Evolutionary conservation across 108 stramenopile genomes (phyloP).

Genomic region (Cyclotella kingstonii): DNA sequence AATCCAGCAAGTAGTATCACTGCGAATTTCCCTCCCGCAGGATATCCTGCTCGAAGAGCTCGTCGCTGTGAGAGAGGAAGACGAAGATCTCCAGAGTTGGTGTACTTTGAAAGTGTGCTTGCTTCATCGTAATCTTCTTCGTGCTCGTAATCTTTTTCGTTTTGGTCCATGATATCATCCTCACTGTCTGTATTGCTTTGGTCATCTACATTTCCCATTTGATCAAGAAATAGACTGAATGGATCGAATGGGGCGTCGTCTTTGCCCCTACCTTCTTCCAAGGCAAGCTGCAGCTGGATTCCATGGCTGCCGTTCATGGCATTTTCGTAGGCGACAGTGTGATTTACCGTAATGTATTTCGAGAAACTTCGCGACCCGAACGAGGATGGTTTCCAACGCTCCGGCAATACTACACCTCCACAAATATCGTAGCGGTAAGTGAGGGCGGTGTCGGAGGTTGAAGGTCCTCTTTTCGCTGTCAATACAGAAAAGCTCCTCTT

Average conservation of each 20-base stretch:
- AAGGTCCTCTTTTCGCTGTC: background rate
- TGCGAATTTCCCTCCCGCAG: conserved; percentile 76
- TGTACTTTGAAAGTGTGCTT: conserved; percentile 33
- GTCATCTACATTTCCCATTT: conserved; percentile 27
- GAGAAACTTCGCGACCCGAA: conserved; percentile 20
- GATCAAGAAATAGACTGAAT: conserved; percentile 56
- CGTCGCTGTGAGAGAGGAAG: conserved; percentile 58
- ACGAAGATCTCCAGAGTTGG: conserved; percentile 55
- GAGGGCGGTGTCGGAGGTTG: background rate
- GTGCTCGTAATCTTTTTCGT: conserved; percentile 36
- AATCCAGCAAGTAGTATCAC: conserved; percentile 71
- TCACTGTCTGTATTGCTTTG: no score
- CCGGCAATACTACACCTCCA: no score
- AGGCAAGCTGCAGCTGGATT: conserved; percentile 60
- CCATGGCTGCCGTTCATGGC: conserved; percentile 73
- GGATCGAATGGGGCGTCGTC: conserved; percentile 83
- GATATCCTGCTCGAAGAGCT: conserved; percentile 66
- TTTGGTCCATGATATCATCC: no score
- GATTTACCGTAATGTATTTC: conserved; percentile 57
- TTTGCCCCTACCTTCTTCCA: conserved; percentile 63
- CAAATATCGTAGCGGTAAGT: background rate
- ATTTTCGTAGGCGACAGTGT: conserved; percentile 63
- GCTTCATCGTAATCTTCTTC: conserved; percentile 44
- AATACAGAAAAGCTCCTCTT: no score
- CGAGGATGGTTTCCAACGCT: background rate